Percentiles rank a stretch among this genome's conserved stretches.
Evolutionary conservation across 768 basidiomycete genomes (phyloP).

Genomic region (Mycena vulgaris): DNA sequence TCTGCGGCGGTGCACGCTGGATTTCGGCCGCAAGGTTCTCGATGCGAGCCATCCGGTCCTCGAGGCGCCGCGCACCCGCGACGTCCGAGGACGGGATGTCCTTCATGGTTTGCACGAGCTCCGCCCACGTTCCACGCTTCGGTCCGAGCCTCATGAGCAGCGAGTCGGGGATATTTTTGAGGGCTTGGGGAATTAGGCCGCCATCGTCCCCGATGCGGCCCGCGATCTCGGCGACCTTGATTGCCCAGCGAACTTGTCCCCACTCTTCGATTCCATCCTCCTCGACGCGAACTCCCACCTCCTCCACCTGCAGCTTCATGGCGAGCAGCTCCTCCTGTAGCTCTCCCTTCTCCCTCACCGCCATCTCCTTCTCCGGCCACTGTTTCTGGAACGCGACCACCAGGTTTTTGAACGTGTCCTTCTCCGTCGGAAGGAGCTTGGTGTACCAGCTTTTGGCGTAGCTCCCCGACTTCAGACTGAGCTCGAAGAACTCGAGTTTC

Average conservation of each 20-base stretch:
- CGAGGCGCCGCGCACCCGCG: not conserved
- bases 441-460: not conserved
- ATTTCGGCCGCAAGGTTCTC: not conserved
- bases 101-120: conserved; percentile 3
- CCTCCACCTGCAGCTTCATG: not conserved
- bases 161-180: conserved; percentile 11
- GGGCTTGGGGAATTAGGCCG: not conserved
- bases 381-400: not conserved
- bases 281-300: conserved; percentile 6
- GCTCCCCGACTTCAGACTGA: conserved; percentile 3
- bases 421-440: not conserved
- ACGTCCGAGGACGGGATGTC: conserved; percentile 2
- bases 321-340: conserved; percentile 6
- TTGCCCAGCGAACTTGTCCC: not conserved
- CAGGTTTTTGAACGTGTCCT: not conserved
- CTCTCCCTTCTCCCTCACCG: conserved; percentile 1
- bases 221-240: not conserved
- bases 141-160: conserved; percentile 1
- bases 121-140: conserved; percentile 6
- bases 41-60: not conserved
- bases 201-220: not conserved
- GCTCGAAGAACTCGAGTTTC: conserved; percentile 3
- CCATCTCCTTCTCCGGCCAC: conserved; percentile 17
- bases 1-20: conserved; percentile 2
- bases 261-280: conserved; percentile 13